Evolutionary conservation across 768 basidiomycete species (phyloP).

Genomic region (Mycena olivaceomarginata): DNA sequence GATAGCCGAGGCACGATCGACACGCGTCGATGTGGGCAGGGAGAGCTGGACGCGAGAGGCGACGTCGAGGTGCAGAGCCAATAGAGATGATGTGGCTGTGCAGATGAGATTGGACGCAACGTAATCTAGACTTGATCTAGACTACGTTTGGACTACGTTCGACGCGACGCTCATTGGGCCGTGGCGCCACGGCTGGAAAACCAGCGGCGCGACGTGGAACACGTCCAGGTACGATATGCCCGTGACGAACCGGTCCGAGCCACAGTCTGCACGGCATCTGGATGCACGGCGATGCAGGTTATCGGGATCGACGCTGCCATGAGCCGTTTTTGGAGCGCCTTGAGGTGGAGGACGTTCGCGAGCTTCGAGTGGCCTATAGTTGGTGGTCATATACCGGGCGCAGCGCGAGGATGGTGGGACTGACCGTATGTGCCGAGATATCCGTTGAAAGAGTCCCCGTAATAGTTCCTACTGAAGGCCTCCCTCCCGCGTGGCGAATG

Average conservation of each 20-base stretch:
- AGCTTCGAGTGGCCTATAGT: slow-evolving; percentile 45
- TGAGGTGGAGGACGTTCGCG: slow-evolving; percentile 52
- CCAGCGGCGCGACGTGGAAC: slow-evolving; percentile 47
- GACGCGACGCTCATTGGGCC: slow-evolving; percentile 51
- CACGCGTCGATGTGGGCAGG: too few species aligned
- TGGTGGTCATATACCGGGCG: background rate
- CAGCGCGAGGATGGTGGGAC: background rate
- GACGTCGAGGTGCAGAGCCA: too few species aligned
- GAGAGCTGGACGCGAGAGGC: too few species aligned
- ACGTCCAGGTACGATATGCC: slow-evolving; percentile 32
- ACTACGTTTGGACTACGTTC: too few species aligned
- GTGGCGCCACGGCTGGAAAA: slow-evolving; percentile 39
- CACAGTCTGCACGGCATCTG: slow-evolving; percentile 53
- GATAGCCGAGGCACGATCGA: too few species aligned
- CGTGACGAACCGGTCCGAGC: slow-evolving; percentile 19
- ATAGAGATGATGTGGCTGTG: too few species aligned
- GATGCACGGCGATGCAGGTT: slow-evolving; percentile 52
- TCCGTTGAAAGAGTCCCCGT: background rate
- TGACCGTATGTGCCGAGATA: slow-evolving; percentile 42
- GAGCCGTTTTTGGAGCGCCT: slow-evolving; percentile 64
- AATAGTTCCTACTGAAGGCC: slow-evolving; percentile 41
- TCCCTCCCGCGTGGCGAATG: slow-evolving; percentile 35
- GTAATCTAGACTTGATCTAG: too few species aligned
- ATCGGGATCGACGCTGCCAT: slow-evolving; percentile 47
- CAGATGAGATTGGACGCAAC: too few species aligned